Percentiles rank a stretch among this genome's conserved stretches.
phyloP scores from a whole-genome alignment of 2,329 filamentous ascomycete genomes.

The Myriosclerotinia scirpicola region DNA sequence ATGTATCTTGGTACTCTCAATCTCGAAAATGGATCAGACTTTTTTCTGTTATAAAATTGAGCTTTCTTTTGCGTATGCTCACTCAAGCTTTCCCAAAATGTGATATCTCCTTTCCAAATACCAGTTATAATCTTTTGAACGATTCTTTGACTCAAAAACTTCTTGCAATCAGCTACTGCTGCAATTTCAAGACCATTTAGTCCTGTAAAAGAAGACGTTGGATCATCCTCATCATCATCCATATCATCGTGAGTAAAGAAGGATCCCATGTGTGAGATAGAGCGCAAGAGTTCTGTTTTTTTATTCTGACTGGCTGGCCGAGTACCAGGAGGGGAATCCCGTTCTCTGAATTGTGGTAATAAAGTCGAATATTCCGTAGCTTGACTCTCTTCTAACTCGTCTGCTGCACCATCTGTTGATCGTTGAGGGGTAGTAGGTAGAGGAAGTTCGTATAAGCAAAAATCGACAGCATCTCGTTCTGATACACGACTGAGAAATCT shows the following conservation, averaged over 20 bases:
- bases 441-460: slow-evolving; percentile 71
- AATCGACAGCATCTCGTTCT: slow-evolving; percentile 72
- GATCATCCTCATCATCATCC: slow-evolving; percentile 56
- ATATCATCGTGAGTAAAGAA: slow-evolving; percentile 42
- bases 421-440: slow-evolving; percentile 17
- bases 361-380: slow-evolving; percentile 35
- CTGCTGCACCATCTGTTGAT: slow-evolving; percentile 13
- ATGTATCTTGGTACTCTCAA: slow-evolving; percentile 79
- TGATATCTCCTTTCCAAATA: slow-evolving; percentile 83
- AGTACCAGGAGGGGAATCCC: slow-evolving; percentile 22
- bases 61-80: slow-evolving; percentile 73
- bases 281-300: slow-evolving; percentile 44
- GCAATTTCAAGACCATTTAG: slow-evolving; percentile 88
- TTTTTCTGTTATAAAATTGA: slow-evolving; percentile 68
- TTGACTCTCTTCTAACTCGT: slow-evolving; percentile 24
- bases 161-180: slow-evolving; percentile 76
- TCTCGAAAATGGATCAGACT: slow-evolving; percentile 71
- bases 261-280: slow-evolving; percentile 52
- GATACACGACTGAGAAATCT: slow-evolving; percentile 70
- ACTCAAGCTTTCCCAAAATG: slow-evolving; percentile 81
- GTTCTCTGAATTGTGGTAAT: slow-evolving; percentile 37
- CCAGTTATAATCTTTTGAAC: slow-evolving; percentile 82
- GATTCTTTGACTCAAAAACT: slow-evolving; percentile 75
- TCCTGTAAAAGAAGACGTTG: slow-evolving; percentile 70
- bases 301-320: slow-evolving; percentile 33